phyloP scores from a whole-genome alignment of 495 filamentous ascomycete genomes.

The Lindgomyces ingoldianus region DNA sequence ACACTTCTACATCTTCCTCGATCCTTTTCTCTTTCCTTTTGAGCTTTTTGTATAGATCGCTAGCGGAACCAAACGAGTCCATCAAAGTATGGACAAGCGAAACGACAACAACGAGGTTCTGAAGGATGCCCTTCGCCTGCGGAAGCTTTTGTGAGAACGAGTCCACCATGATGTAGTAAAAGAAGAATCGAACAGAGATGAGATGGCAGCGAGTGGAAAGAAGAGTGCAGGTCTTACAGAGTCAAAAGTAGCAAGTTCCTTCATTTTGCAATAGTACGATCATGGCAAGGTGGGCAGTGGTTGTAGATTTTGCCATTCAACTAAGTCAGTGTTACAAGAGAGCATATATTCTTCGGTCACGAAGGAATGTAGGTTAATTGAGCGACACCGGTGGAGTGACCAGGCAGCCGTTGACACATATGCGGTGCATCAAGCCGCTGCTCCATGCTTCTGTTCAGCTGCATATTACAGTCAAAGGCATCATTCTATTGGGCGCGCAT shows the following conservation, averaged over 20 bases:
- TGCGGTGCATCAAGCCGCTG: neutral
- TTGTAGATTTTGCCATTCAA: neutral
- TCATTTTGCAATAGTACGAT: neutral
- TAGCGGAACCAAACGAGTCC: conserved; percentile 23
- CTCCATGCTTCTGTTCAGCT: neutral
- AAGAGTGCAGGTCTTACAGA: neutral
- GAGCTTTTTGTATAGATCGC: conserved; percentile 24
- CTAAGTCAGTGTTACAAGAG: neutral
- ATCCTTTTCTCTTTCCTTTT: conserved; percentile 33
- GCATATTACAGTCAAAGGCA: neutral
- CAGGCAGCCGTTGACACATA: neutral
- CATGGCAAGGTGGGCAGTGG: neutral
- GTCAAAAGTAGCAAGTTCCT: neutral
- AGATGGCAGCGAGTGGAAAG: neutral
- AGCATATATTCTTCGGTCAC: neutral
- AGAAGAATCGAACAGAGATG: neutral
- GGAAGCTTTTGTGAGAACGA: neutral
- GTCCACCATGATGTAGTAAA: neutral
- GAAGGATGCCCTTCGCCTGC: conserved; percentile 18
- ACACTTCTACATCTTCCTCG: conserved; percentile 20
- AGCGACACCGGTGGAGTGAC: neutral
- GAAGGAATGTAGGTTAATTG: neutral
- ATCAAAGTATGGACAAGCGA: conserved; percentile 23
- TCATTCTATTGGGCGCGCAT: neutral
- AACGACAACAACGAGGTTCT: conserved; percentile 18